These are phyloP conservation scores for Mallotus nudiflorus DNA, from an alignment of 345 rosid genomes.

Conservation along the genomic window DNA sequence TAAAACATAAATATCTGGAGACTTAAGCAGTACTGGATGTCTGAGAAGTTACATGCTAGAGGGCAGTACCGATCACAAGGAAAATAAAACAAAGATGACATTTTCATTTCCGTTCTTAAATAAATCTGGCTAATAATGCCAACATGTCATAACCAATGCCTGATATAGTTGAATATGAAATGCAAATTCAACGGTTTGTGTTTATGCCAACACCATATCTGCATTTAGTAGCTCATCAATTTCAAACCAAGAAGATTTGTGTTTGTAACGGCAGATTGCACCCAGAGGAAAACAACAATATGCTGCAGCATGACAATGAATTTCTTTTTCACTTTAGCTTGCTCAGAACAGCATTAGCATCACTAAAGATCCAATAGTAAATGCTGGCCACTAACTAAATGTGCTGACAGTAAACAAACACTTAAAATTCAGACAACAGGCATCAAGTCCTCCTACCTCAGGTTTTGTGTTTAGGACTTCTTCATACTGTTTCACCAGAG, in stretches of 20 bases:
- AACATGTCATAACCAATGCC: not conserved
- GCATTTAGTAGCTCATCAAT: not conserved
- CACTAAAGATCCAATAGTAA: not conserved
- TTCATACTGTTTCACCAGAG: slow-evolving; percentile 43
- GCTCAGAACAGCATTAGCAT: not conserved
- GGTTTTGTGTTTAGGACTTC: slow-evolving; percentile 35
- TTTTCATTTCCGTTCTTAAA: not conserved
- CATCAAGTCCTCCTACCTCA: slow-evolving; percentile 29
- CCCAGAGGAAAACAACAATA: not conserved
- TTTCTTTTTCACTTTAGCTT: not conserved
- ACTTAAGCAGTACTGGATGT: not conserved
- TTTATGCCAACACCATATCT: not conserved
- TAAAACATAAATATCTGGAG: not conserved
- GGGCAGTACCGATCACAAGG: too few species aligned
- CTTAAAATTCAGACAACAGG: not conserved
- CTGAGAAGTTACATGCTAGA: too few species aligned
- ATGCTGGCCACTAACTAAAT: not conserved
- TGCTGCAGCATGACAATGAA: not conserved
- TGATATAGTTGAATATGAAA: not conserved
- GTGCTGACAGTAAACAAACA: not conserved
- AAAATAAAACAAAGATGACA: not conserved
- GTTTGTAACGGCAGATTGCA: not conserved
- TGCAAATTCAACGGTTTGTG: not conserved
- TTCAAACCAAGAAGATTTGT: not conserved
- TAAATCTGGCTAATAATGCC: not conserved